phyloP scores from a whole-genome alignment of 345 rosid species.

The Erodium maritimum region DNA sequence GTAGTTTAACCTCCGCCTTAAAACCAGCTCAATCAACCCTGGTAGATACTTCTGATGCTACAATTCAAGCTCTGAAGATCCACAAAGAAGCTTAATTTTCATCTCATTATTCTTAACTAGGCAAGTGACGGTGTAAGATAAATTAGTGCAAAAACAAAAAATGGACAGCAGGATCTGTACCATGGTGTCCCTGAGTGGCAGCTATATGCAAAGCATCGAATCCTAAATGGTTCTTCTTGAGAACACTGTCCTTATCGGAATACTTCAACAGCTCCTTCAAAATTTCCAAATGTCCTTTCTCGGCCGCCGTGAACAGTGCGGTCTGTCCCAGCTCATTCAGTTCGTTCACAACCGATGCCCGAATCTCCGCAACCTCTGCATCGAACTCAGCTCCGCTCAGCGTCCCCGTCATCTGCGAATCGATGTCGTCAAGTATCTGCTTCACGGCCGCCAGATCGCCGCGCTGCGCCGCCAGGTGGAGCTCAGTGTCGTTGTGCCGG shows the following conservation, averaged over 20 bases:
- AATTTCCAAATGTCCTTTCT: constrained; percentile 82
- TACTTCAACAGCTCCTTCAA: constrained; percentile 76
- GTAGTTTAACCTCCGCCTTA: too few relatives aligned
- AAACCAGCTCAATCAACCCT: too few relatives aligned
- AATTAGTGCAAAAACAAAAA: not conserved
- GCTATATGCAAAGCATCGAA: constrained; percentile 85
- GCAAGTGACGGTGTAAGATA: not conserved
- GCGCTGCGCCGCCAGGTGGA: constrained; percentile 78
- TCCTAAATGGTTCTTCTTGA: constrained; percentile 66
- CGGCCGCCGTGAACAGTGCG: constrained; percentile 74
- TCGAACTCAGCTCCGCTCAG: constrained; percentile 63
- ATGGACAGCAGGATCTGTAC: constrained; percentile 24
- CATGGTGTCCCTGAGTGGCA: constrained; percentile 79
- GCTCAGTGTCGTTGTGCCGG: constrained; percentile 80
- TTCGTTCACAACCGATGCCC: constrained; percentile 77
- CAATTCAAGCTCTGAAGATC: too few relatives aligned
- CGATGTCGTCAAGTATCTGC: constrained; percentile 65
- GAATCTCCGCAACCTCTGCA: constrained; percentile 63
- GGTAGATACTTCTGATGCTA: too few relatives aligned
- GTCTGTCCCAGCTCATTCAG: constrained; percentile 94
- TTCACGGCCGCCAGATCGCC: constrained; percentile 65
- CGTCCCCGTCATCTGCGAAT: constrained; percentile 58
- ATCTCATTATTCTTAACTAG: not conserved
- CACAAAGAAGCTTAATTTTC: too few relatives aligned
- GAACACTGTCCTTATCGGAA: constrained; percentile 57